Percentiles rank a stretch among this genome's conserved stretches.
phyloP scores from a whole-genome alignment of 176 grass and related monocot species.

The Cocos nucifera region DNA sequence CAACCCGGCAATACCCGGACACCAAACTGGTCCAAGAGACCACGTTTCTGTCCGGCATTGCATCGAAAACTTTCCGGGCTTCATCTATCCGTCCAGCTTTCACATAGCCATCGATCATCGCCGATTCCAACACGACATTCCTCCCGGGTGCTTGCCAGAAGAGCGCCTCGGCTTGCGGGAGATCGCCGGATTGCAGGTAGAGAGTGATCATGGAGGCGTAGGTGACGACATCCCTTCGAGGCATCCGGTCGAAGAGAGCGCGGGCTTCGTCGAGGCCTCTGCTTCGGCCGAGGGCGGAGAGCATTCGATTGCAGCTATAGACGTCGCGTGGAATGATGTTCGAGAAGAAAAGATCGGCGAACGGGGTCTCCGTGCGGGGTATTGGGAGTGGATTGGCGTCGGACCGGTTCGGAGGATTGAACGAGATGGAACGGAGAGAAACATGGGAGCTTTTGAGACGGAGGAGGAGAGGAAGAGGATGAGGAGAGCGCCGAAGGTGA shows the following conservation, averaged over 20 bases:
- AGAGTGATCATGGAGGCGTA: slow-evolving; percentile 19
- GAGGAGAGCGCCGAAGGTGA: too few relatives aligned
- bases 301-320: too few relatives aligned
- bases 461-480: too few relatives aligned
- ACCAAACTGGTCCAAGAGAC: slow-evolving; percentile 24
- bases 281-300: too few relatives aligned
- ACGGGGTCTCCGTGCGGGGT: too few relatives aligned
- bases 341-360: too few relatives aligned
- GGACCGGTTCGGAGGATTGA: too few relatives aligned
- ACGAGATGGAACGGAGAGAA: too few relatives aligned
- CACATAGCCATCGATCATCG: slow-evolving; percentile 18
- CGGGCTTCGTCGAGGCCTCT: background rate
- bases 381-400: too few relatives aligned
- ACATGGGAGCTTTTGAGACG: too few relatives aligned
- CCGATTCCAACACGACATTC: slow-evolving; percentile 14
- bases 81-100: slow-evolving; percentile 11
- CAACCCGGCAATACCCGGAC: slow-evolving; percentile 15
- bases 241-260: slow-evolving; percentile 14
- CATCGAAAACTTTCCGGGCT: slow-evolving; percentile 21
- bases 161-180: slow-evolving; percentile 15
- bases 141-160: slow-evolving; percentile 5
- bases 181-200: slow-evolving; percentile 6
- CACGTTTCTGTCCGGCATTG: slow-evolving; percentile 11
- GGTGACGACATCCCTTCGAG: slow-evolving; percentile 8
- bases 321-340: too few relatives aligned